Conservation (phyloP, 352 stramenopile species). For the Phytophthora ohioensis region DNA sequence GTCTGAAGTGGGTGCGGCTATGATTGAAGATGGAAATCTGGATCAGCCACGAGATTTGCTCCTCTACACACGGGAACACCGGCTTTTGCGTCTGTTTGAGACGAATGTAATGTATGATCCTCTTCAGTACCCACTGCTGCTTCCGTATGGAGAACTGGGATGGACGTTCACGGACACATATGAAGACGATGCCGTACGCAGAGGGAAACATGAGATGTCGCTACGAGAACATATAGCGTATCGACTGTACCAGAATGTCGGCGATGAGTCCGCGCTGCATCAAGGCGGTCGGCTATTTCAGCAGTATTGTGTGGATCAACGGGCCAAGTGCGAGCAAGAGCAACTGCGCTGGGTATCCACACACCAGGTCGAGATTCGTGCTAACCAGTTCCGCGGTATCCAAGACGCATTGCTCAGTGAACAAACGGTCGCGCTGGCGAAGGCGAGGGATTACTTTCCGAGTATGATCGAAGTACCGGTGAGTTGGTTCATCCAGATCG, state of each 20-base stretch:
- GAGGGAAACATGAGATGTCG: not conserved
- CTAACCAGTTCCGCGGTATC: no score
- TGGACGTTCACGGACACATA: conserved; percentile 19
- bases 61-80: not conserved
- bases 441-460: no score
- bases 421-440: no score
- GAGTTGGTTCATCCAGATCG: no score
- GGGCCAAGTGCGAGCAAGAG: no score
- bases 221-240: not conserved
- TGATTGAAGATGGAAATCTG: conserved; percentile 1
- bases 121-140: conserved; percentile 11
- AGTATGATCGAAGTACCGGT: no score
- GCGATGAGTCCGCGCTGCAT: no score
- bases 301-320: no score
- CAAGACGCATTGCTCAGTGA: no score
- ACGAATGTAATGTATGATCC: conserved; percentile 9
- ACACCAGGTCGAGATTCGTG: no score
- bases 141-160: conserved; percentile 9
- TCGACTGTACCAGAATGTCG: not conserved
- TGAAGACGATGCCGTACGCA: not conserved
- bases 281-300: no score
- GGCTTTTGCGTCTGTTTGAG: conserved; percentile 9
- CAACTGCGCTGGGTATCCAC: no score
- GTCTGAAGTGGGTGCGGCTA: not conserved
- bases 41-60: not conserved